A percentile compares a stretch with the other conserved stretches of the same genome.
These are phyloP conservation scores for Geotrichum bryndzae DNA, from an alignment of 1,139 yeast genomes.

Conservation along the genomic window DNA sequence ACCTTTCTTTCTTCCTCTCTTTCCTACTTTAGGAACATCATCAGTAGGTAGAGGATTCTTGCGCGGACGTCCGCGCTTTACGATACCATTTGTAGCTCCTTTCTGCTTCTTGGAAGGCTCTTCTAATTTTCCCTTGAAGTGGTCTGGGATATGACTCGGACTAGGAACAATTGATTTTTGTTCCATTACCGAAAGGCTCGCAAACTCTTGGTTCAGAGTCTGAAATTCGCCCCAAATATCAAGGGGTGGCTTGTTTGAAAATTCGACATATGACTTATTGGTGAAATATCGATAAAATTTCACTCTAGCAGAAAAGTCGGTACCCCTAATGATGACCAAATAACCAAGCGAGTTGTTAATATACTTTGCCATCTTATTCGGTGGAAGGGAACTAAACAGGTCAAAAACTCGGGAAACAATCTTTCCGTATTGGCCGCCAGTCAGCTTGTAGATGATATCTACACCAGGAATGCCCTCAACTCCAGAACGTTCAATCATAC, in stretches of 20 bases:
- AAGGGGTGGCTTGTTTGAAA: slow-evolving; percentile 28
- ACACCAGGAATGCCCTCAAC: slow-evolving; percentile 52
- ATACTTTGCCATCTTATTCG: slow-evolving; percentile 25
- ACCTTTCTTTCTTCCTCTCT: neutral
- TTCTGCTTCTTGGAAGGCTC: neutral
- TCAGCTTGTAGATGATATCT: slow-evolving; percentile 44
- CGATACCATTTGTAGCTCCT: neutral
- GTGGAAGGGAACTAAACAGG: slow-evolving; percentile 36
- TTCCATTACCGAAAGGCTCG: slow-evolving; percentile 20
- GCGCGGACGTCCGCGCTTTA: neutral
- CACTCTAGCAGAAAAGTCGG: slow-evolving; percentile 67
- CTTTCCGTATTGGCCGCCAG: slow-evolving; percentile 51
- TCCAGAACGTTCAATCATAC: slow-evolving; percentile 40
- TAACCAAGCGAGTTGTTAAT: slow-evolving; percentile 29
- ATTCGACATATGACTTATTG: slow-evolving; percentile 36
- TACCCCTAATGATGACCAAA: slow-evolving; percentile 50
- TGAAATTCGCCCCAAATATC: slow-evolving; percentile 30
- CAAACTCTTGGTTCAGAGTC: neutral
- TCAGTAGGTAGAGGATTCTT: neutral
- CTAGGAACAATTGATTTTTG: slow-evolving; percentile 22
- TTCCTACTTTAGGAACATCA: neutral
- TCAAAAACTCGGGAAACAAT: slow-evolving; percentile 49
- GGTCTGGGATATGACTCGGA: slow-evolving; percentile 2
- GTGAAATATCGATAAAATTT: slow-evolving; percentile 68
- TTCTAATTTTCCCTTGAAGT: neutral